Conservation (phyloP, 495 filamentous ascomycete species). For the Elaphomyces granulatus region DNA sequence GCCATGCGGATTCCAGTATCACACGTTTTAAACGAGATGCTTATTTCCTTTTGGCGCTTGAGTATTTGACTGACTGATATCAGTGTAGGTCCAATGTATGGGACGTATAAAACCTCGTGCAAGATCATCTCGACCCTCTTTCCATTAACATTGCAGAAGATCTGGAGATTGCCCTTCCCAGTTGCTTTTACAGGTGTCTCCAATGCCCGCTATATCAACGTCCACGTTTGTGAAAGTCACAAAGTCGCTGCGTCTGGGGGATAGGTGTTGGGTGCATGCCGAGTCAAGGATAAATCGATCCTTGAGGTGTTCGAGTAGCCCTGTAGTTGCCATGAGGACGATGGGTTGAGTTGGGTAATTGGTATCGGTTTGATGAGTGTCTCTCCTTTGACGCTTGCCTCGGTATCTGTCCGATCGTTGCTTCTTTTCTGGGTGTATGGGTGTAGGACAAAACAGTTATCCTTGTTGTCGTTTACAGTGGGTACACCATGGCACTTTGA, state of each 20-base stretch:
- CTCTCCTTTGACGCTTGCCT: not conserved
- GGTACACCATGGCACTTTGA: not conserved
- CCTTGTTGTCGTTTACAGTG: not conserved
- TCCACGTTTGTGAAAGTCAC: not conserved
- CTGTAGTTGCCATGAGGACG: not conserved
- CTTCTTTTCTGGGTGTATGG: not conserved
- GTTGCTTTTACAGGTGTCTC: not conserved
- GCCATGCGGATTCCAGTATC: not conserved
- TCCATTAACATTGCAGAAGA: no score
- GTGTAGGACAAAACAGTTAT: not conserved
- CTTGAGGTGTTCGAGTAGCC: not conserved
- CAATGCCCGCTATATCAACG: not conserved
- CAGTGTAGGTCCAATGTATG: not conserved
- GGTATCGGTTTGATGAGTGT: not conserved
- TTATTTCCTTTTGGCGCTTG: no score
- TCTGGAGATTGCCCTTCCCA: no score
- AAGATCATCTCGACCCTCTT: no score
- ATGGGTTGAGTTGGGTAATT: no score
- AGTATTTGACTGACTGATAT: not conserved
- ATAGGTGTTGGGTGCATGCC: not conserved
- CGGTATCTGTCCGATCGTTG: not conserved
- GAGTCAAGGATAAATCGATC: no score
- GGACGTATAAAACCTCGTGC: no score
- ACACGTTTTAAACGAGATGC: not conserved
- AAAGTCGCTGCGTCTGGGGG: not conserved